These are phyloP conservation scores for Cladosporium velox DNA, from an alignment of 2,329 filamentous ascomycete species.

Conservation along the genomic window DNA sequence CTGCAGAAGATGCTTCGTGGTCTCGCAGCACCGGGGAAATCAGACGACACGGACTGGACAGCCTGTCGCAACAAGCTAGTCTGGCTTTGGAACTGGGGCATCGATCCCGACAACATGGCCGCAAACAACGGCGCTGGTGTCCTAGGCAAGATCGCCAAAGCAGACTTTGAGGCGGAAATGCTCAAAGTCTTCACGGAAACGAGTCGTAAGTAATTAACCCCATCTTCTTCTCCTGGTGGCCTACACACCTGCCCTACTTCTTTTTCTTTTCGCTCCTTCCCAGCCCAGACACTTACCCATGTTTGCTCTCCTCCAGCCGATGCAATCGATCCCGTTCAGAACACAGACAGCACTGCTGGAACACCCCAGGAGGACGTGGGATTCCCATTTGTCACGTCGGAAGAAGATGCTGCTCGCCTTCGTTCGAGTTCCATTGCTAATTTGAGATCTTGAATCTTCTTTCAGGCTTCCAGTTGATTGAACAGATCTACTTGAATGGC, in stretches of 20 bases:
- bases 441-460: constrained; percentile 65
- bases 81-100: constrained; percentile 75
- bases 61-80: constrained; percentile 64
- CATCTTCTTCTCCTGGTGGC: not conserved
- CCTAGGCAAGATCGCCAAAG: constrained; percentile 59
- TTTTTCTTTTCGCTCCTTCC: not conserved
- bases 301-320: constrained; percentile 23
- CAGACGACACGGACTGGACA: constrained; percentile 65
- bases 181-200: constrained; percentile 64
- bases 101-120: constrained; percentile 44
- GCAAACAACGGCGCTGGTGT: constrained; percentile 50
- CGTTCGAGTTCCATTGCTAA: constrained; percentile 23
- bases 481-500: constrained; percentile 59
- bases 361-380: constrained; percentile 12
- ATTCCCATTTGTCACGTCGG: constrained; percentile 17
- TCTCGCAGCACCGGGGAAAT: constrained; percentile 49
- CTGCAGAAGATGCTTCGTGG: constrained; percentile 61
- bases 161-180: constrained; percentile 69
- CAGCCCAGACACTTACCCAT: constrained; percentile 16
- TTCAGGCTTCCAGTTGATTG: constrained; percentile 59
- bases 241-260: not conserved
- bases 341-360: constrained; percentile 13
- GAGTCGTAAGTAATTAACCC: constrained; percentile 35
- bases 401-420: constrained; percentile 5
- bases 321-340: constrained; percentile 25